These are phyloP conservation scores for Populus hybrid DNA, from an alignment of 441 rosid genomes.

Conservation along the genomic window DNA sequence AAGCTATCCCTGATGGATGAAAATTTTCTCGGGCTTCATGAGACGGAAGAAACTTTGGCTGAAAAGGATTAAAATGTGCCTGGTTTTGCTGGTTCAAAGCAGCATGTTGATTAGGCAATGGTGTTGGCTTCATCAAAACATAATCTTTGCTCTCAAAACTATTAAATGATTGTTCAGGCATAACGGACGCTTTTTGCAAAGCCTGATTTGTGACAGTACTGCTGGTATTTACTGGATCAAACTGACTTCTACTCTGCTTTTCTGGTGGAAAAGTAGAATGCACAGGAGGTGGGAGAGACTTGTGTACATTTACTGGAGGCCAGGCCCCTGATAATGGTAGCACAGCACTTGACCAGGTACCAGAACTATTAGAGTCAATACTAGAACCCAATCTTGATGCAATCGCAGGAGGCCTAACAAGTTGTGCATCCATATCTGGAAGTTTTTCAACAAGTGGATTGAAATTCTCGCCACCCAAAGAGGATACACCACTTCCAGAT, in stretches of 20 bases:
- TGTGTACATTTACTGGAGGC: constrained; percentile 52
- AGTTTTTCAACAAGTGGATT: constrained; percentile 35
- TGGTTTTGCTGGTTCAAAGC: constrained; percentile 51
- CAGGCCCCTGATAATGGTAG: constrained; percentile 39
- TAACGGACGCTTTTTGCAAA: constrained; percentile 37
- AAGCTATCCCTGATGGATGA: constrained; percentile 37
- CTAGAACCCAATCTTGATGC: constrained; percentile 43
- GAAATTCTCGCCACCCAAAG: constrained; percentile 40
- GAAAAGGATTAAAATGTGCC: constrained; percentile 39
- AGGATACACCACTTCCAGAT: constrained; percentile 40
- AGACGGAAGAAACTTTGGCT: constrained; percentile 35
- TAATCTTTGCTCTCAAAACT: constrained; percentile 40
- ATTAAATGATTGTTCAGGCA: constrained; percentile 50
- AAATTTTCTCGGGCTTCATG: constrained; percentile 39
- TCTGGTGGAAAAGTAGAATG: constrained; percentile 43
- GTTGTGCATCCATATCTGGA: constrained; percentile 42
- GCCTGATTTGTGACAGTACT: constrained; percentile 38
- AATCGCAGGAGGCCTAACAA: constrained; percentile 35
- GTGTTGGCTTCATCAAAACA: constrained; percentile 28
- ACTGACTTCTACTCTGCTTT: constrained; percentile 34
- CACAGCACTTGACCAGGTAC: constrained; percentile 21
- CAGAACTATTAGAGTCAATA: constrained; percentile 37
- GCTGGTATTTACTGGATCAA: constrained; percentile 46
- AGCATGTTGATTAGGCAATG: constrained; percentile 39
- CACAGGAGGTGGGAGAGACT: constrained; percentile 46